Percentiles rank a stretch among this genome's conserved stretches.
Conservation (phyloP, 108 stramenopile genomes). For the Conticribra weissflogii region DNA sequence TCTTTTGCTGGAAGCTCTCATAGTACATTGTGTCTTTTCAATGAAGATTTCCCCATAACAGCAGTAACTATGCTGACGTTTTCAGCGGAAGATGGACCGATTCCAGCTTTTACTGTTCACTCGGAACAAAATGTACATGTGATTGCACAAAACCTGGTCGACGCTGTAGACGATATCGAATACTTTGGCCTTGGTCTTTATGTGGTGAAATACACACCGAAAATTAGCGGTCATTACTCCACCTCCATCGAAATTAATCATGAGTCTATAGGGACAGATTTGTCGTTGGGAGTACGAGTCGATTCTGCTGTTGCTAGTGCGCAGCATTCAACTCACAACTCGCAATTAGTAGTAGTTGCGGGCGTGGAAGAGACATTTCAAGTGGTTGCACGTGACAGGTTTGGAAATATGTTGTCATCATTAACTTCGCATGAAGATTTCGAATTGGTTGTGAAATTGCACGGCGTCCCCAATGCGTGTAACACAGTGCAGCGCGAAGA, state of each 20-base stretch:
- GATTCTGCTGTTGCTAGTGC: constrained; percentile 59
- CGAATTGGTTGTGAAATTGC: constrained; percentile 27
- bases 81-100: constrained; percentile 14
- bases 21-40: constrained; percentile 33
- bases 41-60: constrained; percentile 20
- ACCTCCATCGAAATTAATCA: constrained; percentile 51
- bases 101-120: constrained; percentile 21
- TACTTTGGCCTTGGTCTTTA: constrained; percentile 63
- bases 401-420: constrained; percentile 70
- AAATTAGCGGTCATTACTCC: constrained; percentile 62
- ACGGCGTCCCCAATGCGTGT: constrained; percentile 44
- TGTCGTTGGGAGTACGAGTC: constrained; percentile 56
- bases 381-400: constrained; percentile 67
- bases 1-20: constrained; percentile 23
- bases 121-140: constrained; percentile 29
- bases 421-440: background rate
- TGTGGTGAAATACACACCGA: constrained; percentile 67
- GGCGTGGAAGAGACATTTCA: constrained; percentile 62
- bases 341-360: constrained; percentile 53
- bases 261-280: constrained; percentile 52
- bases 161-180: constrained; percentile 54
- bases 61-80: constrained; percentile 25
- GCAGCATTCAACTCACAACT: constrained; percentile 49
- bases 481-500: constrained; percentile 15
- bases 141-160: constrained; percentile 19